Evolutionary conservation across 2,329 filamentous ascomycete genomes (phyloP), one percentile per base, ranked within the genome.

Genomic region (Trichoderma pleuroti): DNA sequence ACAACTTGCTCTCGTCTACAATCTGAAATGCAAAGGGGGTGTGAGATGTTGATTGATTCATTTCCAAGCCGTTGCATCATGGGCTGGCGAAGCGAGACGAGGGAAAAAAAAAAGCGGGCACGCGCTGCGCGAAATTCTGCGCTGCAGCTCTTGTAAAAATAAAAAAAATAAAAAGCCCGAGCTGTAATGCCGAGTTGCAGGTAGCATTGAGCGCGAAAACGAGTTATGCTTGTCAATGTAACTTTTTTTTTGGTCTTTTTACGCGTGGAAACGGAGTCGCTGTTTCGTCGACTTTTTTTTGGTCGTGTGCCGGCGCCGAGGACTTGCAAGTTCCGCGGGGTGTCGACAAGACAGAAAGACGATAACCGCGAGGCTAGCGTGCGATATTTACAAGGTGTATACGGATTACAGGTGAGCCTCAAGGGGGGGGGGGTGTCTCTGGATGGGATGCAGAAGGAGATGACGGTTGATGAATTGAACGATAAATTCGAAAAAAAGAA

Each of bases 321-420:
- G 65, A 34, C 32, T 59, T 32, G 12, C 28, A 32, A 59, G 52
- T 46, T 68, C 65, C 65, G 65, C 65, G 65, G 65, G 65, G 54
- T 21, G 32, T 57, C 39, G 62, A 18, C 36, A 24, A 42, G n/a
- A 42, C 39, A 42, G 9, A 16, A 16, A 42, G 26, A 46, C 65
- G 65, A 68, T 59, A 60, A 24, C 65, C 65, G 65, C 54, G 54
- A 46, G 36, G 65, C 65, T 68, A 68, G 65, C 54, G 46, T 66
- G 63, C 63, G 63, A 66, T 54, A 66, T 66, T 66, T 66, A 42
- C 49, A 30, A 26, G 63, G 42, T 60, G 49, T 21, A 42, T 10
- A n/a, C 39, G 39, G 39, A 42, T 42, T 42, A 42, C 39, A 42
- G 39, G 39, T n/a, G 39, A 36, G 49, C 32, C 16, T 32, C 24